Evolutionary conservation across 495 filamentous ascomycete genomes (phyloP).

Genomic region (Neurospora cerealis): DNA sequence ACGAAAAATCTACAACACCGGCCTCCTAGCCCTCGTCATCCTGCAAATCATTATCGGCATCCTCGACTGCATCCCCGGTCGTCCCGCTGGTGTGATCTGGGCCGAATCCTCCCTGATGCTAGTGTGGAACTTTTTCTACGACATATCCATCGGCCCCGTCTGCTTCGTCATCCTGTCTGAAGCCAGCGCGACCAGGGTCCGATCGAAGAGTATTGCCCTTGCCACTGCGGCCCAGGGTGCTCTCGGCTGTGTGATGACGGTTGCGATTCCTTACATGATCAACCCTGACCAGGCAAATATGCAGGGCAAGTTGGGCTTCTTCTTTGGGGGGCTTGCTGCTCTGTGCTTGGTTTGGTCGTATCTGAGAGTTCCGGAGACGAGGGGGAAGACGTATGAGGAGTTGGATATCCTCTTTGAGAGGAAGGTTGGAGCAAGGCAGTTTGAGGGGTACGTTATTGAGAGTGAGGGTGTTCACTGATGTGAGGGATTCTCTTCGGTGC

Average conservation of each 20-base stretch:
- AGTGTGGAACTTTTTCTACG: conserved; percentile 48
- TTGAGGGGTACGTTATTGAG: conserved; percentile 28
- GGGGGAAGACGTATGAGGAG: conserved; percentile 50
- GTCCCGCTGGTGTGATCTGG: conserved; percentile 36
- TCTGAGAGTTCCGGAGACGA: conserved; percentile 52
- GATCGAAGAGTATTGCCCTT: conserved; percentile 53
- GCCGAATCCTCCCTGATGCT: conserved; percentile 44
- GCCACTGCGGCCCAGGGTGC: conserved; percentile 50
- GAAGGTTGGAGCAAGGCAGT: conserved; percentile 44
- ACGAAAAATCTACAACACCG: conserved; percentile 42
- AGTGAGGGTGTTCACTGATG: not conserved
- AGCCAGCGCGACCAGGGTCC: conserved; percentile 44
- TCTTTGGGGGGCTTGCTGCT: conserved; percentile 48
- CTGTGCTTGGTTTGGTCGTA: conserved; percentile 38
- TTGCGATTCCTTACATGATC: conserved; percentile 58
- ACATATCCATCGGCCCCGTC: conserved; percentile 48
- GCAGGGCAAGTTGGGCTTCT: conserved; percentile 57
- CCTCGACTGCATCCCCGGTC: conserved; percentile 42
- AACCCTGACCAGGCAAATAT: conserved; percentile 55
- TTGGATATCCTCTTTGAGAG: conserved; percentile 42
- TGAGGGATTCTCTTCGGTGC: not conserved
- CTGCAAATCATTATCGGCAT: conserved; percentile 50
- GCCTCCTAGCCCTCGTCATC: conserved; percentile 35
- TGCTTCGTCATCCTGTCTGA: conserved; percentile 55
- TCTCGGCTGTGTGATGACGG: conserved; percentile 49